These are phyloP conservation scores for Fonsecaea multimorphosa DNA, from an alignment of 2,329 filamentous ascomycete species.

Conservation along the genomic window DNA sequence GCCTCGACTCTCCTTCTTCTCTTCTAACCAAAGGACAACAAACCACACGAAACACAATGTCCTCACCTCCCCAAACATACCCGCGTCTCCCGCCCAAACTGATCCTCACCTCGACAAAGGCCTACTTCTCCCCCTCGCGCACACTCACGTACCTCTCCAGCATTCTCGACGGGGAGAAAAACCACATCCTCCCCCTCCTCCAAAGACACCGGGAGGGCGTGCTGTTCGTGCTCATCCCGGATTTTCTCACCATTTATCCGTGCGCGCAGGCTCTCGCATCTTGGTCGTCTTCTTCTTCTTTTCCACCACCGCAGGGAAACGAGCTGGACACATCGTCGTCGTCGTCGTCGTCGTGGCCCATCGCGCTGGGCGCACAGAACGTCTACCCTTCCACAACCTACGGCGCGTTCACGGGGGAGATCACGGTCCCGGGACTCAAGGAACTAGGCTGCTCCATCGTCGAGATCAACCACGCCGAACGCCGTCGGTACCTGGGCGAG, in stretches of 20 bases:
- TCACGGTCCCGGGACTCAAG: slow-evolving; percentile 71
- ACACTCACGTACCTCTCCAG: slow-evolving; percentile 64
- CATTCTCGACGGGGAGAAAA: slow-evolving; percentile 58
- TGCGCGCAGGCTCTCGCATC: slow-evolving; percentile 52
- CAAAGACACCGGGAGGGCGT: slow-evolving; percentile 55
- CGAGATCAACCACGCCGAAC: slow-evolving; percentile 81
- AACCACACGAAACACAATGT: slow-evolving; percentile 1
- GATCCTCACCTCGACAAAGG: slow-evolving; percentile 76
- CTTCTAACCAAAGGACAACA: too few species aligned
- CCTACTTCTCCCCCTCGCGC: slow-evolving; percentile 74
- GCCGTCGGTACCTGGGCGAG: slow-evolving; percentile 73
- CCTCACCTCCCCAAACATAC: slow-evolving; percentile 28
- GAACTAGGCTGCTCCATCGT: slow-evolving; percentile 74
- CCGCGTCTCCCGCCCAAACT: slow-evolving; percentile 62
- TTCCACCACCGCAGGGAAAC: too few species aligned
- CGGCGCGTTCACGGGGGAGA: slow-evolving; percentile 79
- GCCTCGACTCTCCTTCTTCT: too few species aligned
- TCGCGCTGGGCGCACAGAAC: slow-evolving; percentile 78
- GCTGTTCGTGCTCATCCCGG: slow-evolving; percentile 78
- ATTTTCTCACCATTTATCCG: slow-evolving; percentile 70
- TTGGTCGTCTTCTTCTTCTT: too few species aligned
- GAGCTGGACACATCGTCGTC: slow-evolving; percentile 48
- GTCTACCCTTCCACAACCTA: slow-evolving; percentile 67
- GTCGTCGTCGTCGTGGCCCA: slow-evolving; percentile 47
- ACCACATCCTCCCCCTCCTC: slow-evolving; percentile 48